phyloP scores from a whole-genome alignment of 177 flowering plant genomes.

The Vitis hybrid region DNA sequence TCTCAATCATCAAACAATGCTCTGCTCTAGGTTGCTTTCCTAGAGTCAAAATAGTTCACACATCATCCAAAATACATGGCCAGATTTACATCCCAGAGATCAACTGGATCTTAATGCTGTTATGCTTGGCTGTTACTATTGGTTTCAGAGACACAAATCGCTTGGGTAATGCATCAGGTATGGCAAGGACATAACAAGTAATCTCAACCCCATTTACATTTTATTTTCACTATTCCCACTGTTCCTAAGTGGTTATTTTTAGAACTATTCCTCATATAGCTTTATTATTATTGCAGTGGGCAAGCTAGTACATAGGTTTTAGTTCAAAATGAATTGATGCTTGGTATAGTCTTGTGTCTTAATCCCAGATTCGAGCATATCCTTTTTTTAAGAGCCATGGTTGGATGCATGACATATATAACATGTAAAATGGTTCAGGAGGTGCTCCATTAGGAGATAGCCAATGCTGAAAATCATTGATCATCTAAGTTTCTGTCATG shows the following conservation, averaged over 20 bases:
- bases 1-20: slow-evolving; percentile 96
- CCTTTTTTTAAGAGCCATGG: background rate
- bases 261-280: background rate
- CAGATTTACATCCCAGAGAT: slow-evolving; percentile 98
- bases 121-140: slow-evolving; percentile 88
- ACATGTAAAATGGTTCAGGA: background rate
- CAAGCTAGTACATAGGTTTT: background rate
- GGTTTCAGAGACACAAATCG: slow-evolving; percentile 94
- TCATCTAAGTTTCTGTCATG: too few species aligned
- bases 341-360: background rate
- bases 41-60: slow-evolving; percentile 83
- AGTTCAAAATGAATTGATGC: background rate
- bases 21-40: slow-evolving; percentile 92
- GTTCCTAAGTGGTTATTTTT: background rate
- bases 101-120: slow-evolving; percentile 86
- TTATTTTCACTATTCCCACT: background rate
- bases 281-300: background rate
- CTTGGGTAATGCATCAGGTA: slow-evolving; percentile 96
- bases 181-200: background rate
- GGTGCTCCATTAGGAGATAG: too few species aligned
- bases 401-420: background rate
- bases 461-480: too few species aligned
- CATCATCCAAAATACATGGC: slow-evolving; percentile 88
- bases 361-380: background rate
- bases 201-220: background rate